Evolutionary conservation across 2,329 filamentous ascomycete species (phyloP), one percentile per base, ranked within the genome.

Genomic region (Aspergillus unguis): DNA sequence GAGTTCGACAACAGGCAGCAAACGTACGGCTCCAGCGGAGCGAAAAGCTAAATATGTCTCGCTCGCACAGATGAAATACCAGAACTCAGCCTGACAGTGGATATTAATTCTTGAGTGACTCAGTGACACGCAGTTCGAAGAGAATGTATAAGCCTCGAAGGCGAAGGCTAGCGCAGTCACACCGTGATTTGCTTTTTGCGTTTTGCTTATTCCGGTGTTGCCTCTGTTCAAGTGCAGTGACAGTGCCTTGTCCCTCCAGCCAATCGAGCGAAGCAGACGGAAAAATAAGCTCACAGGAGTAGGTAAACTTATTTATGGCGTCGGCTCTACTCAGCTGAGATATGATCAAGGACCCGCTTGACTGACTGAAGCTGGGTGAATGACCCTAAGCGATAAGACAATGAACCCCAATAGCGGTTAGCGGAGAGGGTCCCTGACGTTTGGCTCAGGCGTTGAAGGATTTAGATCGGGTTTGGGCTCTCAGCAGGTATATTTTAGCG

Each of bases 321-420:
- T 36, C 8, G 40, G 32, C 44, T 51, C 32, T 47, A 50, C 52
- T 51, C 55, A 54, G 48, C 50, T 54, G 49, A 53, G 52, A 37
- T 51, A 47, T 53, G 52, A 44, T 41, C 40, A 25, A 35, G 50
- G 48, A 48, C 42, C 32, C 48, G 41, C 35, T 53, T 52, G 49
- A 47, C 53, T 53, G 44, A 26, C 25, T 38, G 43, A 40, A 48
- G 36, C 42, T 45, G 47, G 17, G 48, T 31, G 47, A 31, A 54
- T 50, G 46, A 46, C 35, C 48, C 36, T 48, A 35, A 40, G 48
- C 38, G 51, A 46, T 53, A 52, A 42, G 33, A 51, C 26, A 49
- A 37, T 49, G 52, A 43, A 56, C 41, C 55, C 57, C 55, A 57
- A 61, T 60, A 50, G 45, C 58, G 60, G 61, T 58, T 62, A 62